Evolutionary conservation across 306 rosid species (phyloP).

Genomic region (Cicer chorassanicum): DNA sequence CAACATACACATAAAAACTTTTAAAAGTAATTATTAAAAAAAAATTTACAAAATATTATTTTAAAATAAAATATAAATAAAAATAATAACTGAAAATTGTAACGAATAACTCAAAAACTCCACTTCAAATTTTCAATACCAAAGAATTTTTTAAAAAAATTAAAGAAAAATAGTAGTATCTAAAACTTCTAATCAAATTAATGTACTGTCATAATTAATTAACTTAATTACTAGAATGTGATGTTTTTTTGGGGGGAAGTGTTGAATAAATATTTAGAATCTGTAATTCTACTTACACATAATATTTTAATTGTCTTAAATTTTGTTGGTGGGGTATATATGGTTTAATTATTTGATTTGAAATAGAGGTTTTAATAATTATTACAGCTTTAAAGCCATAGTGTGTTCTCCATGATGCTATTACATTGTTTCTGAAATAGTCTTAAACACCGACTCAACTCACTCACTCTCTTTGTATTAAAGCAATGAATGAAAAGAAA

Average conservation of each 20-base stretch:
- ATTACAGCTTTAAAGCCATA: conserved; percentile 53
- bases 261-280: conserved; percentile 47
- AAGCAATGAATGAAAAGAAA: conserved; percentile 75
- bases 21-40: neutral
- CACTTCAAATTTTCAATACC: too few species aligned
- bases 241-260: conserved; percentile 25
- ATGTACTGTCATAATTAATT: neutral
- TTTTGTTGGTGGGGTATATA: conserved; percentile 48
- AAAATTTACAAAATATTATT: too few species aligned
- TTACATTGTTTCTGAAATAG: conserved; percentile 20
- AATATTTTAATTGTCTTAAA: conserved; percentile 32
- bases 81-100: too few species aligned
- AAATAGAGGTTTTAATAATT: conserved; percentile 42
- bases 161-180: neutral
- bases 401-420: conserved; percentile 40
- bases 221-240: neutral
- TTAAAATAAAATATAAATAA: too few species aligned
- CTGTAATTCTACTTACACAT: conserved; percentile 44
- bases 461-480: conserved; percentile 8
- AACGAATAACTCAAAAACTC: too few species aligned
- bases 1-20: neutral
- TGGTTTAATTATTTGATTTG: conserved; percentile 43
- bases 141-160: too few species aligned
- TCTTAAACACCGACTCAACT: conserved; percentile 76
- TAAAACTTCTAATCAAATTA: conserved; percentile 8